Percentiles rank a stretch among this genome's conserved stretches.
phyloP scores from a whole-genome alignment of 495 filamentous ascomycete species.

The Acidiella bohemica region DNA sequence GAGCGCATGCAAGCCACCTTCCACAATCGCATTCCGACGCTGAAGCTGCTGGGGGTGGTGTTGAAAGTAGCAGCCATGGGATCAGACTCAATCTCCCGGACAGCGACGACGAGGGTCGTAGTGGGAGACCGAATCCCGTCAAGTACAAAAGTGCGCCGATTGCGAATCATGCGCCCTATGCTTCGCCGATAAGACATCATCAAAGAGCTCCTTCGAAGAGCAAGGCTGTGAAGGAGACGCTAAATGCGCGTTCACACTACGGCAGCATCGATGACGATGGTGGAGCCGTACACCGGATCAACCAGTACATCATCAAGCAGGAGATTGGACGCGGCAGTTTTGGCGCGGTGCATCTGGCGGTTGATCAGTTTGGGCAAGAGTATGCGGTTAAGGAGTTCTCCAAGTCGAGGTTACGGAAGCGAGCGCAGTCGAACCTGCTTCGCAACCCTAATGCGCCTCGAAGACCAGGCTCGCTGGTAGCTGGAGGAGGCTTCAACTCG shows the following conservation, averaged over 20 bases:
- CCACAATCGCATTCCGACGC: conserved; percentile 5
- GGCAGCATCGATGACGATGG: conserved; percentile 75
- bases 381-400: conserved; percentile 98
- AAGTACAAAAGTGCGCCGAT: conserved; percentile 25
- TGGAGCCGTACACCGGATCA: conserved; percentile 64
- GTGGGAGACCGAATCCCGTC: conserved; percentile 21
- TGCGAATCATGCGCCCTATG: too few species aligned
- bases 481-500: conserved; percentile 49
- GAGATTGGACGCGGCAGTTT: conserved; percentile 95
- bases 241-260: conserved; percentile 81
- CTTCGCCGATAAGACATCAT: conserved; percentile 31
- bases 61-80: conserved; percentile 8
- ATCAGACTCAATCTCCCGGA: conserved; percentile 25
- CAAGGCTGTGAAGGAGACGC: conserved; percentile 51
- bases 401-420: conserved; percentile 81
- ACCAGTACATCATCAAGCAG: conserved; percentile 87
- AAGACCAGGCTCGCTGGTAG: conserved; percentile 38
- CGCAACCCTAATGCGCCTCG: conserved; percentile 47
- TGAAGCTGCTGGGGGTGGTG: not conserved
- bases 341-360: conserved; percentile 82
- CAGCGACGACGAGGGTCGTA: not conserved
- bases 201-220: conserved; percentile 25
- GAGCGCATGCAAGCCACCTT: not conserved
- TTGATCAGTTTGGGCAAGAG: conserved; percentile 84
- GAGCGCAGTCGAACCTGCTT: conserved; percentile 81